Conservation (phyloP, 352 stramenopile species). For the Pythium sukuiense region DNA sequence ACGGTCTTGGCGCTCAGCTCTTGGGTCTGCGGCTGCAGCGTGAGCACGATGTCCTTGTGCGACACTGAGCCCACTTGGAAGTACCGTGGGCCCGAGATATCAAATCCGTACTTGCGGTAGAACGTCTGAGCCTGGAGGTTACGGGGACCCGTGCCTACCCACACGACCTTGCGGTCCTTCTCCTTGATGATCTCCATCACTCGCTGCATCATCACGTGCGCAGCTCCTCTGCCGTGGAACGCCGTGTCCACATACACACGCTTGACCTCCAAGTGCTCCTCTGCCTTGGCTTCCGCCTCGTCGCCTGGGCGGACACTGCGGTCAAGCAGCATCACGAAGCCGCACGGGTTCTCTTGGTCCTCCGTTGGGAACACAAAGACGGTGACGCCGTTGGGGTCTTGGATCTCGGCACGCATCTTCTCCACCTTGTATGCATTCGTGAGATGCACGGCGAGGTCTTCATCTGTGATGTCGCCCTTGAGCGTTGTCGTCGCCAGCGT, state of each 20-base stretch:
- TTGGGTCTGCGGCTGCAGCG: neutral
- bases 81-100: conserved; percentile 28
- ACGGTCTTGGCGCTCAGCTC: neutral
- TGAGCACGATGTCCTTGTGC: conserved; percentile 18
- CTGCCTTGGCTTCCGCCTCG: conserved; percentile 3
- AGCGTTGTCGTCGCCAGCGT: conserved; percentile 15
- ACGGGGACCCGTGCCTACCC: conserved; percentile 32
- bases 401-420: conserved; percentile 25
- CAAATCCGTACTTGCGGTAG: conserved; percentile 37
- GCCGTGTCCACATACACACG: conserved; percentile 33
- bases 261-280: conserved; percentile 34
- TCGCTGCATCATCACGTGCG: conserved; percentile 31
- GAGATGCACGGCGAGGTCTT: conserved; percentile 26
- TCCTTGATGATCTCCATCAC: conserved; percentile 25
- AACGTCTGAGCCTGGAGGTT: conserved; percentile 36
- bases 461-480: conserved; percentile 20
- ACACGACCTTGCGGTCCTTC: conserved; percentile 30
- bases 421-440: conserved; percentile 22
- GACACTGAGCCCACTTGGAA: conserved; percentile 24
- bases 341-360: conserved; percentile 12
- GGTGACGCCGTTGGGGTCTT: conserved; percentile 24
- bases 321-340: conserved; percentile 31
- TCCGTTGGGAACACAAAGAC: conserved; percentile 28
- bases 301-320: conserved; percentile 30
- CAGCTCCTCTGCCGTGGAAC: conserved; percentile 32